Conservation (phyloP, 1,284 basidiomycete species). For the Dichomitus squalens region DNA sequence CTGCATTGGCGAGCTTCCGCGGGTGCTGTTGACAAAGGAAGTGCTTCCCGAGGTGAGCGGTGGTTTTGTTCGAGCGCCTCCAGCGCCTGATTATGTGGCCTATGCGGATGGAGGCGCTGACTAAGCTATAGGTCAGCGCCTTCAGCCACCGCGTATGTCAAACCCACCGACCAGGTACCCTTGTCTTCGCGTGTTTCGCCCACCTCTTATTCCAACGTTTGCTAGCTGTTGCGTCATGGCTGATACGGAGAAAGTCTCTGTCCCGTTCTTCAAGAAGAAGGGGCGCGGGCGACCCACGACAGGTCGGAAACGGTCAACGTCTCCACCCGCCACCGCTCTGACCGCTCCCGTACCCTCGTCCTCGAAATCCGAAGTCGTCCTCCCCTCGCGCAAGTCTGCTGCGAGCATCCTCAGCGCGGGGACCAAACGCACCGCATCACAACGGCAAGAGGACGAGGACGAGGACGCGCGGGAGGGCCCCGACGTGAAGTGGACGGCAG, state of each 20-base stretch:
- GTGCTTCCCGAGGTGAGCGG: neutral
- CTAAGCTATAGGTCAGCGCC: slow-evolving; percentile 12
- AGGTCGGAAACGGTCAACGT: slow-evolving; percentile 68
- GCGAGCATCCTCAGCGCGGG: slow-evolving; percentile 81
- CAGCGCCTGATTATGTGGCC: too few relatives aligned
- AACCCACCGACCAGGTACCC: neutral
- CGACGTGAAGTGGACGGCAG: slow-evolving; percentile 78
- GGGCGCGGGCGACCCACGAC: slow-evolving; percentile 75
- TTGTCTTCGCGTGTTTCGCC: neutral
- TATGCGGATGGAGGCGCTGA: slow-evolving; percentile 14
- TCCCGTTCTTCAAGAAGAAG: slow-evolving; percentile 91
- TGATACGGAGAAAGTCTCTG: slow-evolving; percentile 47
- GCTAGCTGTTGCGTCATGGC: slow-evolving; percentile 31
- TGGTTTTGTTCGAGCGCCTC: neutral
- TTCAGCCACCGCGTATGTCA: slow-evolving; percentile 5
- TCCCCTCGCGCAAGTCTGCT: slow-evolving; percentile 69
- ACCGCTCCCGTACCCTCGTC: slow-evolving; percentile 37
- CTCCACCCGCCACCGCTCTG: slow-evolving; percentile 47
- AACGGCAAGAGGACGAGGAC: slow-evolving; percentile 45
- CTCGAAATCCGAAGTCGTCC: slow-evolving; percentile 69
- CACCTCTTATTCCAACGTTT: neutral
- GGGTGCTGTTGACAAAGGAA: neutral
- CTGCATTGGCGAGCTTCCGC: neutral
- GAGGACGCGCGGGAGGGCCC: slow-evolving; percentile 62
- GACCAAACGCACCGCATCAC: slow-evolving; percentile 73